Base-by-base conservation (phyloP, 176 grass and related monocot genomes). In the Oryza australiensis region DNA sequence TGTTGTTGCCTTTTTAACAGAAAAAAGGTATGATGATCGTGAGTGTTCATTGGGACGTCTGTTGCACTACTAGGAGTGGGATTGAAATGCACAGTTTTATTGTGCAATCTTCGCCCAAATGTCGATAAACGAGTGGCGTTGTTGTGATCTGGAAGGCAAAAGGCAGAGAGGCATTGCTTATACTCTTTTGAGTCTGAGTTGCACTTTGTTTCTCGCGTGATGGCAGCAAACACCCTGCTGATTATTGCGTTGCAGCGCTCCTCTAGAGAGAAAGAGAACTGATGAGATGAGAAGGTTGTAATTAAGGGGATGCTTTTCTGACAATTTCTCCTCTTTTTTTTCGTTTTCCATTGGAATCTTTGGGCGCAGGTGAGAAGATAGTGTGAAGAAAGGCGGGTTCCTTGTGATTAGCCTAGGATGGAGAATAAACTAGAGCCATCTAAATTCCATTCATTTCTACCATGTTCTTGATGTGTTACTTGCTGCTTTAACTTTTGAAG, bases 81-180 rank as follows among this genome's bases (percentile, higher is more conserved):
- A 74, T 74, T 82, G 68, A 74, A 86, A 55, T 79, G 88, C 88
- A 83, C 84, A 34, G 74, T 90, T 90, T 90, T 86, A 75, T 75
- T 22, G 88, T 90, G 88, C 84, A 32, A 55, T 70, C 70, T 75
- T 74, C 26, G 62, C 74, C 68, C 49, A 28, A 64, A 51, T 90
- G 83, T 63, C 5, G 67, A 74, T 78, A 78, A 78, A 62, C 9
- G 68, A 68, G 78, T 67, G 35, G 63, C 2, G 41, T 13, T 72
- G 67, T 63, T 48, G 49, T 40, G 73, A 68, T 32, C 79, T 75
- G 28, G 74, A 75, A 79, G 83, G 38, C 29, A 26, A 68, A 51
- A 24, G 38, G 38, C 62, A 73, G 70, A 82, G 75, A 49, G 30
- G 22, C 29, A 24, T 35, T 35, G 79, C 68, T 11, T 80, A 67